Conservation (phyloP, 1,284 basidiomycete species). For the Naganishia albida region DNA sequence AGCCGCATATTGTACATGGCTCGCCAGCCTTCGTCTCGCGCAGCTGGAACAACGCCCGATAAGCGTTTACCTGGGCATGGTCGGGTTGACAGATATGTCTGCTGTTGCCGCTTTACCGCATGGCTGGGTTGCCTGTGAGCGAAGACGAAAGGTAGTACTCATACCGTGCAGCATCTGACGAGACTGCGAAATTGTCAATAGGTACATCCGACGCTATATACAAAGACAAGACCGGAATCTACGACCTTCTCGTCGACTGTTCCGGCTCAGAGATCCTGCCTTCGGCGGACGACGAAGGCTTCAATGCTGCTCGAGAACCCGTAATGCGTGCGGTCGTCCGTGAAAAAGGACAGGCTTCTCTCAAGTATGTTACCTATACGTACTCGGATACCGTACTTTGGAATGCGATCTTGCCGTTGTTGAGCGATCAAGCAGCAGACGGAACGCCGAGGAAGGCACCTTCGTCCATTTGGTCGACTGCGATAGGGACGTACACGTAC, state of each 20-base stretch:
- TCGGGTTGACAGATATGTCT: constrained; percentile 33
- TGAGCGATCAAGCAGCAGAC: not conserved
- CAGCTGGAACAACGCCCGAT: constrained; percentile 3
- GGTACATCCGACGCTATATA: constrained; percentile 35
- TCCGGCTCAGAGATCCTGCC: constrained; percentile 15
- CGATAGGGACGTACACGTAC: constrained; percentile 26
- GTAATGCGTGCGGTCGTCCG: constrained; percentile 27
- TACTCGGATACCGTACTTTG: constrained; percentile 29
- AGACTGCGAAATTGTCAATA: not conserved
- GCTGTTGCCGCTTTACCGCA: constrained; percentile 21
- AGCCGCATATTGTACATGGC: constrained; percentile 33
- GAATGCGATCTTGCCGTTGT: constrained; percentile 15
- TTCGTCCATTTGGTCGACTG: constrained; percentile 26
- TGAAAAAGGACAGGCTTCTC: constrained; percentile 8
- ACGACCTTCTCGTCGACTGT: constrained; percentile 33
- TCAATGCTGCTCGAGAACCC: constrained; percentile 6
- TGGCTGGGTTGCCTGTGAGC: constrained; percentile 35
- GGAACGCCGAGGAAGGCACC: not conserved
- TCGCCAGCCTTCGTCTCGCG: constrained; percentile 12
- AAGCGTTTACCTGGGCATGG: constrained; percentile 25
- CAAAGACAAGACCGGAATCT: constrained; percentile 30
- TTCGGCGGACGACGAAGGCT: not conserved
- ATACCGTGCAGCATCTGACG: not conserved
- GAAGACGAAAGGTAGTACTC: not conserved
- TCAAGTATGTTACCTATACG: constrained; percentile 25